Evolutionary conservation across 805 yeast genomes (phyloP).

Genomic region (Huiozyma naganishii): DNA sequence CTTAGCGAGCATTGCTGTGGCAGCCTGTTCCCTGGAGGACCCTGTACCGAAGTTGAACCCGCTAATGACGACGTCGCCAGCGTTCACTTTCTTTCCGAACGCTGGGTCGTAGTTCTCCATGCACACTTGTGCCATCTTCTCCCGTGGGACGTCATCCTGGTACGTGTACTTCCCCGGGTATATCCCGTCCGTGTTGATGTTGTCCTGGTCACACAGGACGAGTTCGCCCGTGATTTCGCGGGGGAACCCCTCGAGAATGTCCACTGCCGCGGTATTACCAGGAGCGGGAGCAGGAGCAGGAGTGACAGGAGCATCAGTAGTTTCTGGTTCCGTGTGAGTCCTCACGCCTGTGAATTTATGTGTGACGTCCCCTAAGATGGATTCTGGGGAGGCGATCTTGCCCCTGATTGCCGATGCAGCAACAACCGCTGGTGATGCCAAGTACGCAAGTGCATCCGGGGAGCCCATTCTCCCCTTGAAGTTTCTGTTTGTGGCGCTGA

Average conservation of each 20-base stretch:
- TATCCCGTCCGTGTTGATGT: constrained; percentile 95
- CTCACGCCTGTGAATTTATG: constrained; percentile 36
- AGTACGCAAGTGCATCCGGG: constrained; percentile 87
- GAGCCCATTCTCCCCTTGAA: constrained; percentile 99
- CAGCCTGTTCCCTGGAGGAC: constrained; percentile 97
- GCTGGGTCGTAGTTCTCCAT: constrained; percentile 97
- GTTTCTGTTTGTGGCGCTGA: constrained; percentile 95
- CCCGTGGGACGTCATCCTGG: constrained; percentile 92
- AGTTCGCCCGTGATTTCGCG: constrained; percentile 78
- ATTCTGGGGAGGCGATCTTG: constrained; percentile 85
- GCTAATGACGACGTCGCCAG: constrained; percentile 82
- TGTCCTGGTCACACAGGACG: constrained; percentile 92
- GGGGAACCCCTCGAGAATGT: constrained; percentile 86
- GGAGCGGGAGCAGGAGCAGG: constrained; percentile 28
- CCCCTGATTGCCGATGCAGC: constrained; percentile 98
- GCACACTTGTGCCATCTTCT: constrained; percentile 97
- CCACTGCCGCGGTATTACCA: constrained; percentile 37
- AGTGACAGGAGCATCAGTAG: constrained; percentile 15
- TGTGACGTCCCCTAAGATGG: constrained; percentile 52
- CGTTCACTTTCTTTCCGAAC: constrained; percentile 66
- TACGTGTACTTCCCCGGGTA: constrained; percentile 98
- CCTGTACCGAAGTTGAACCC: constrained; percentile 98
- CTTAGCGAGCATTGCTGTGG: constrained; percentile 91
- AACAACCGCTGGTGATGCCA: constrained; percentile 96
- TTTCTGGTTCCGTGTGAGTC: constrained; percentile 14